Conservation (phyloP, 352 stramenopile species). For the Phytophthora pisi region DNA sequence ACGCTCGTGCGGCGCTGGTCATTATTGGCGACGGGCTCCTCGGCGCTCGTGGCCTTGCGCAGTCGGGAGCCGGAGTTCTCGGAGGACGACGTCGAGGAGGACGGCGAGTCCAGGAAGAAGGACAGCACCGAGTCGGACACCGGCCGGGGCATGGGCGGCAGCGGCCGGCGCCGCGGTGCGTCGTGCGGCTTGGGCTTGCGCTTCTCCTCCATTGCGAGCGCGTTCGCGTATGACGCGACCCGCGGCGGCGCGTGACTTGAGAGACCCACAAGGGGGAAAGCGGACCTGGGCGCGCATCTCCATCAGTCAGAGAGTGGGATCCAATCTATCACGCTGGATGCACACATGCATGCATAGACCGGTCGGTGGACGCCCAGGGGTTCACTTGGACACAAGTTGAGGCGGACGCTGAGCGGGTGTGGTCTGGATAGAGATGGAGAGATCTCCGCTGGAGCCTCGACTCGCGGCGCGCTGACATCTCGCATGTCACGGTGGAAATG, state of each 20-base stretch:
- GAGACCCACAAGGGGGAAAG: conserved; percentile 5
- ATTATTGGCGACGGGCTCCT: conserved; percentile 8
- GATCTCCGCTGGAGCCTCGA: background rate
- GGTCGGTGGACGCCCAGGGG: background rate
- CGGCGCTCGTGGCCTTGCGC: conserved; percentile 21
- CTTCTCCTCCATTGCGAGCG: conserved; percentile 21
- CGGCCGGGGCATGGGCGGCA: conserved; percentile 8
- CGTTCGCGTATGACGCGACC: conserved; percentile 19
- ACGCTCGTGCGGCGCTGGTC: conserved; percentile 19
- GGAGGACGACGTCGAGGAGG: conserved; percentile 20
- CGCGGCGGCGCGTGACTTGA: background rate
- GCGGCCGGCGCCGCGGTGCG: conserved; percentile 8
- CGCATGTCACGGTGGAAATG: background rate
- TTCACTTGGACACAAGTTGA: background rate
- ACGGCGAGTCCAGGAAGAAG: conserved; percentile 38
- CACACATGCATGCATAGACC: conserved; percentile 7
- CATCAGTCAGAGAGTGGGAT: conserved; percentile 17
- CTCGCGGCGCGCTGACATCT: background rate
- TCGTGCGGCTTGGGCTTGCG: conserved; percentile 3
- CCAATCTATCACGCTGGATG: conserved; percentile 13
- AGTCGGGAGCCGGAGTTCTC: conserved; percentile 18
- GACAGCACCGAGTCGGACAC: conserved; percentile 30
- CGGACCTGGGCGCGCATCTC: conserved; percentile 12
- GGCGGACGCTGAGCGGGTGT: background rate
- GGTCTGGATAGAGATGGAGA: background rate